Evolutionary conservation across 2,329 filamentous ascomycete species (phyloP).

Genomic region (Colletotrichum eremochloae): DNA sequence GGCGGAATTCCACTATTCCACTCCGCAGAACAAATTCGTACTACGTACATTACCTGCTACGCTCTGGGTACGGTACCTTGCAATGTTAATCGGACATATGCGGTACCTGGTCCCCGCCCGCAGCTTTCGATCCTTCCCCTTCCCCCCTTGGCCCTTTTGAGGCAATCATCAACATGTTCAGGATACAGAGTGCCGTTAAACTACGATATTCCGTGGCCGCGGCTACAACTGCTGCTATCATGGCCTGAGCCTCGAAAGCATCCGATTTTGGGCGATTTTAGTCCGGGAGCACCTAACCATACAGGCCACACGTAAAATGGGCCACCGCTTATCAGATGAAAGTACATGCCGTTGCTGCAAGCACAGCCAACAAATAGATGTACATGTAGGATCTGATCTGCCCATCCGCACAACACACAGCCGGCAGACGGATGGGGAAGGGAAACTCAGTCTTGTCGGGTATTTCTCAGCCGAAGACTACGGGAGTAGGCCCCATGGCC

Average conservation of each 20-base stretch:
- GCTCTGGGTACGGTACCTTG: background rate
- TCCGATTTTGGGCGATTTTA: background rate
- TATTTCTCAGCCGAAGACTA: constrained; percentile 1
- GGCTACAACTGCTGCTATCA: background rate
- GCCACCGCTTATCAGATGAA: constrained; percentile 33
- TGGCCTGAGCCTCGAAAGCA: background rate
- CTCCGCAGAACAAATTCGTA: background rate
- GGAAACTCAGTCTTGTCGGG: background rate
- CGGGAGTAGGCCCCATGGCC: constrained; percentile 11
- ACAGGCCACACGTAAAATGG: background rate
- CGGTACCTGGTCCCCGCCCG: background rate
- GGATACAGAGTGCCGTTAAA: background rate
- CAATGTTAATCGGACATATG: background rate
- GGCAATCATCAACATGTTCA: background rate
- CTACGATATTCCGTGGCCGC: background rate
- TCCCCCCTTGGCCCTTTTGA: too few species aligned
- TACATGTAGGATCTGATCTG: background rate
- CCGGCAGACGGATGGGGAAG: constrained; percentile 2
- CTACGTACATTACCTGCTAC: background rate
- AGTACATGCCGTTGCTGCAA: constrained; percentile 14
- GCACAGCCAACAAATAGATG: constrained; percentile 1
- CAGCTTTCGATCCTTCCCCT: background rate
- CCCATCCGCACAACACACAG: background rate
- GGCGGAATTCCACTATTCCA: constrained; percentile 41
- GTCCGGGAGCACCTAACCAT: background rate